These are phyloP conservation scores for Phytophthora chlamydospora DNA, from an alignment of 352 stramenopile species.

Conservation along the genomic window DNA sequence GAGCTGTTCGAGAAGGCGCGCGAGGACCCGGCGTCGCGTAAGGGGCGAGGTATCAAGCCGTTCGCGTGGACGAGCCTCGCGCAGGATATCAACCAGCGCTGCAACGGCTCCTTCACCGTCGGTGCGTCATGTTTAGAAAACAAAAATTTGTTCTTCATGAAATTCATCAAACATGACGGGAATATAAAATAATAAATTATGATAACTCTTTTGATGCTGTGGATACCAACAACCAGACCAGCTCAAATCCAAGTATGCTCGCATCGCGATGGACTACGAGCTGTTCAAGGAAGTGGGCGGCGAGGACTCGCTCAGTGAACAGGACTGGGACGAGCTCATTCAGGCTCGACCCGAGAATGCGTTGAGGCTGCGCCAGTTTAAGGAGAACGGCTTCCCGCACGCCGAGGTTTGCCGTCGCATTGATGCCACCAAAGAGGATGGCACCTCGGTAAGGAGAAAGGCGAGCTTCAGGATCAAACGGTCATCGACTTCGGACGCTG, in stretches of 20 bases:
- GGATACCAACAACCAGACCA: slow-evolving; percentile 30
- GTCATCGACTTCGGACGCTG: neutral
- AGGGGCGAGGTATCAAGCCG: slow-evolving; percentile 27
- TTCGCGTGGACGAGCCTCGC: slow-evolving; percentile 29
- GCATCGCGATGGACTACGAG: slow-evolving; percentile 42
- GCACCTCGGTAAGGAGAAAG: neutral
- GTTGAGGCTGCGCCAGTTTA: slow-evolving; percentile 37
- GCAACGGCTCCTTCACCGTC: slow-evolving; percentile 29
- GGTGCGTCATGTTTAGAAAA: slow-evolving; percentile 18
- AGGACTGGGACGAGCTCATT: slow-evolving; percentile 35
- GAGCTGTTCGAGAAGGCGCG: slow-evolving; percentile 44
- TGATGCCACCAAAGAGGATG: slow-evolving; percentile 19
- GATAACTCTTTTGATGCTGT: slow-evolving; percentile 4
- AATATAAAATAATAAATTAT: neutral
- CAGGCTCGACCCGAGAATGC: slow-evolving; percentile 18
- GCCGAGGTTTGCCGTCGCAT: slow-evolving; percentile 36
- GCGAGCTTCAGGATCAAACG: slow-evolving; percentile 13
- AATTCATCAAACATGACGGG: too few relatives aligned
- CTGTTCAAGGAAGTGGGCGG: slow-evolving; percentile 30
- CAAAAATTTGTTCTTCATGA: neutral
- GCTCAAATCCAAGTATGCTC: slow-evolving; percentile 44
- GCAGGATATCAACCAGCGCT: slow-evolving; percentile 33
- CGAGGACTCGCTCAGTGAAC: slow-evolving; percentile 12
- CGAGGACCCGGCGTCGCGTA: slow-evolving; percentile 26
- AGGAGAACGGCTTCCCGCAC: slow-evolving; percentile 33